Percentiles rank a stretch among this genome's conserved stretches.
Conservation (phyloP, 1,139 yeast species). For the Hansenula sp. region DNA sequence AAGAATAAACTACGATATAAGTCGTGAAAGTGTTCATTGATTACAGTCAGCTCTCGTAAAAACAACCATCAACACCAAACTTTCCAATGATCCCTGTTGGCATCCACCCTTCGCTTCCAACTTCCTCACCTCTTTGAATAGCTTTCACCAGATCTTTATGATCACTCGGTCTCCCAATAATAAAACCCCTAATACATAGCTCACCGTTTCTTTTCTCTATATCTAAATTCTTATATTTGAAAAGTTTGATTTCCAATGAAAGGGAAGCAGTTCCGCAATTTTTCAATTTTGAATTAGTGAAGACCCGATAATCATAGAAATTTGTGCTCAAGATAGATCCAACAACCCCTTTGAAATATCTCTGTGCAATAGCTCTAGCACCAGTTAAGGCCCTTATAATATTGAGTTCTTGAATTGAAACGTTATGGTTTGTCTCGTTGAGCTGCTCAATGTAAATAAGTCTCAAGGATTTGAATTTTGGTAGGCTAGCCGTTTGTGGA, state of each 20-base stretch:
- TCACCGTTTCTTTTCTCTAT: conserved; percentile 43
- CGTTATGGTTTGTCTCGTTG: conserved; percentile 5
- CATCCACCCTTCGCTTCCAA: conserved; percentile 61
- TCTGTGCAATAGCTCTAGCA: conserved; percentile 51
- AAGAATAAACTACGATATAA: no score
- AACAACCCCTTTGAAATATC: conserved; percentile 39
- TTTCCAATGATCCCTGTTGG: conserved; percentile 50
- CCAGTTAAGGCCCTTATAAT: conserved; percentile 43
- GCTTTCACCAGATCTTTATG: conserved; percentile 26
- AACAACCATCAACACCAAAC: conserved; percentile 74
- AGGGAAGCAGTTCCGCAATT: conserved; percentile 31
- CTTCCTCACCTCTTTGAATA: conserved; percentile 26
- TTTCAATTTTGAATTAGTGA: conserved; percentile 27
- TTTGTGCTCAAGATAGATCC: conserved; percentile 63
- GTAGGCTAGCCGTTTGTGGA: conserved; percentile 26
- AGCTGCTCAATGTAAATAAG: conserved; percentile 33
- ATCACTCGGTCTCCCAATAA: conserved; percentile 49
- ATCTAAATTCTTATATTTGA: conserved; percentile 35
- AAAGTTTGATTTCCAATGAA: conserved; percentile 33
- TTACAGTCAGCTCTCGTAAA: conserved; percentile 37
- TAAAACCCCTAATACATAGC: conserved; percentile 60
- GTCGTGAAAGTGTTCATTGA: no score
- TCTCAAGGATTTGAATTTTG: conserved; percentile 27
- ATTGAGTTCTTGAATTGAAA: conserved; percentile 35
- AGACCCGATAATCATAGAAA: conserved; percentile 56